Evolutionary conservation across 495 filamentous ascomycete genomes (phyloP).

Genomic region (Penicillium waksmanii): DNA sequence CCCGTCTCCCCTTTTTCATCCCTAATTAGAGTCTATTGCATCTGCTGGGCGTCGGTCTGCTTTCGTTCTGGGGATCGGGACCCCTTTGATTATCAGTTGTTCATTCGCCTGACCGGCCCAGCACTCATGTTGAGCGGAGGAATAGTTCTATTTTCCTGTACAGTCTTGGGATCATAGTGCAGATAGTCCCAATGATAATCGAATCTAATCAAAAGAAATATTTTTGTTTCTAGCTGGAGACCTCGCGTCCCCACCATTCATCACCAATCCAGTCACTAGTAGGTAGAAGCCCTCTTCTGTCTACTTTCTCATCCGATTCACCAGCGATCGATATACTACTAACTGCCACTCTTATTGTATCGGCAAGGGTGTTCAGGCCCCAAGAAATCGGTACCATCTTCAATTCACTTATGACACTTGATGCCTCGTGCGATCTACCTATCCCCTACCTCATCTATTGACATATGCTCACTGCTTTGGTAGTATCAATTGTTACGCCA

Average conservation of each 20-base stretch:
- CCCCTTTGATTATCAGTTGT: constrained; percentile 10
- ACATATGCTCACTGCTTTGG: no score
- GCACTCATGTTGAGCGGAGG: not conserved
- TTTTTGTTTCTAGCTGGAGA: no score
- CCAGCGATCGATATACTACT: no score
- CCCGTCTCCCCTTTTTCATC: not conserved
- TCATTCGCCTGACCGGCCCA: not conserved
- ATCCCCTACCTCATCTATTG: no score
- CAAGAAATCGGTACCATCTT: no score
- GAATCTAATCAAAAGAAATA: not conserved
- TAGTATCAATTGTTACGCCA: no score
- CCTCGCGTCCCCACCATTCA: not conserved
- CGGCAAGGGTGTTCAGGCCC: no score
- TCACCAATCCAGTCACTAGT: not conserved
- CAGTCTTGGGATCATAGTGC: constrained; percentile 8
- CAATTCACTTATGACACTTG: no score
- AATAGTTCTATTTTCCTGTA: constrained; percentile 8
- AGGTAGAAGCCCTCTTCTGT: no score
- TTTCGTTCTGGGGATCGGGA: constrained; percentile 20
- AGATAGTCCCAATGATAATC: constrained; percentile 12
- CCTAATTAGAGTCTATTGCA: constrained; percentile 22
- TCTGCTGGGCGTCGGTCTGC: constrained; percentile 29
- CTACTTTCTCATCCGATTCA: no score
- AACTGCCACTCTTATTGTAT: no score
- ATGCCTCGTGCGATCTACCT: no score